phyloP scores from a whole-genome alignment of 2,329 filamentous ascomycete genomes.

The Botryosphaeria dothidea region DNA sequence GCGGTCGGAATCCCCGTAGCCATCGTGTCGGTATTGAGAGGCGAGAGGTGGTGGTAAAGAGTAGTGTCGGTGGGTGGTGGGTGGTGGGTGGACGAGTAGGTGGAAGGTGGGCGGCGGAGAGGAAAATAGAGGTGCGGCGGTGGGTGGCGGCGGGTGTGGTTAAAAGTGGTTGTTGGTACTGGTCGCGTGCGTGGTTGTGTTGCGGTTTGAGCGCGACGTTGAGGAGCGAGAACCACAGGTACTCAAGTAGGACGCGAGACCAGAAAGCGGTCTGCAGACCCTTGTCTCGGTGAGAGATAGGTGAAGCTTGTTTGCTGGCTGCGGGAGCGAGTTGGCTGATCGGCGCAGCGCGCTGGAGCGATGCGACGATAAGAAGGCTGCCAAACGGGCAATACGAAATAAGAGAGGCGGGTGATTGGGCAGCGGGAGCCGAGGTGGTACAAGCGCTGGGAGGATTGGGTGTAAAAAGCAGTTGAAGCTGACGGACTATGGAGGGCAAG shows the following conservation, averaged over 20 bases:
- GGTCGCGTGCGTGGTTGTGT: slow-evolving; percentile 12
- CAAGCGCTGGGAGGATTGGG: neutral
- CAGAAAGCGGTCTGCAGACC: slow-evolving; percentile 19
- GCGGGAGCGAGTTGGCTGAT: slow-evolving; percentile 15
- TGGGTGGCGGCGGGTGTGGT: neutral
- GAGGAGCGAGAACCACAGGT: neutral
- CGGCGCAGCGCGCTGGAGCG: slow-evolving; percentile 10
- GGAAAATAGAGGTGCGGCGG: neutral
- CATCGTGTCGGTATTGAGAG: slow-evolving; percentile 26
- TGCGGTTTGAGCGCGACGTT: neutral
- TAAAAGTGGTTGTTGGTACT: neutral
- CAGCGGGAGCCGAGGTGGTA: slow-evolving; percentile 1
- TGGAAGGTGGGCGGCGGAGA: neutral
- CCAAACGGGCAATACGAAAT: neutral
- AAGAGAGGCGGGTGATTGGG: slow-evolving; percentile 14
- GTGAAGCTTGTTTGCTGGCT: slow-evolving; percentile 14
- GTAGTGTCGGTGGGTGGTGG: neutral
- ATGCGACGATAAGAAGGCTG: slow-evolving; percentile 11
- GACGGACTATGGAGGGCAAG: neutral
- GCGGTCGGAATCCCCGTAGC: slow-evolving; percentile 36
- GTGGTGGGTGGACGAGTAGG: neutral
- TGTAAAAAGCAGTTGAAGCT: neutral
- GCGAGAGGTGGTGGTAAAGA: neutral
- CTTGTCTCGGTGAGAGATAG: slow-evolving; percentile 13
- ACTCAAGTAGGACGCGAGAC: slow-evolving; percentile 14